Conservation (phyloP, 495 filamentous ascomycete species). For the Aspergillus taichungensis region DNA sequence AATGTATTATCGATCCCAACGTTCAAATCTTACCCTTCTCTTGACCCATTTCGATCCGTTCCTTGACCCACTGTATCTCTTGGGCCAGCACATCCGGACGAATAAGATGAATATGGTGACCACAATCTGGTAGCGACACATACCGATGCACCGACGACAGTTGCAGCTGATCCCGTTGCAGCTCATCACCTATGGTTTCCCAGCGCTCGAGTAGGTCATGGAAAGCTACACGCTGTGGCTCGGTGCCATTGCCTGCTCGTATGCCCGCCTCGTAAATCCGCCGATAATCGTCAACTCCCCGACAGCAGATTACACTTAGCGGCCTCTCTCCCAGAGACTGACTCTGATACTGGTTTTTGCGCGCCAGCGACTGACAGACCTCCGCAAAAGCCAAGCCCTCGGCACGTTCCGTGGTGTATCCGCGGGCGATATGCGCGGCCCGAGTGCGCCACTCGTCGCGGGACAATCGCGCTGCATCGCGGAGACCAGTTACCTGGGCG, state of each 20-base stretch:
- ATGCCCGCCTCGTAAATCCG: constrained; percentile 25
- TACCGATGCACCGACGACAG: constrained; percentile 28
- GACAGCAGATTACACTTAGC: constrained; percentile 31
- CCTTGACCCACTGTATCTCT: constrained; percentile 40
- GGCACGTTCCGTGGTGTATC: constrained; percentile 8
- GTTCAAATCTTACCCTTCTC: too few species aligned
- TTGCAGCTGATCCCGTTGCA: constrained; percentile 38
- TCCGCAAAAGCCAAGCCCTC: constrained; percentile 10
- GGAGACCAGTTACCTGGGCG: constrained; percentile 24
- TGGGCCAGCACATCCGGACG: constrained; percentile 38
- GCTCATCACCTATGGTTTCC: constrained; percentile 25
- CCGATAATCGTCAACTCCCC: constrained; percentile 21
- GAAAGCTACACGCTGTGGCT: constrained; percentile 19
- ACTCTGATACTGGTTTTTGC: constrained; percentile 25
- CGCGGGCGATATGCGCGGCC: constrained; percentile 26
- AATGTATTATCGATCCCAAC: too few species aligned
- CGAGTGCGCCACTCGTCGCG: constrained; percentile 28
- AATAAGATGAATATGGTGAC: constrained; percentile 41
- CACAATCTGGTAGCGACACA: constrained; percentile 34
- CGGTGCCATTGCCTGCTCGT: constrained; percentile 25
- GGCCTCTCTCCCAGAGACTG: constrained; percentile 24
- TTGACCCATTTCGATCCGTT: constrained; percentile 6
- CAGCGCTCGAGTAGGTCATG: constrained; percentile 25
- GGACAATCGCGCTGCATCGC: constrained; percentile 15
- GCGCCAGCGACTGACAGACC: constrained; percentile 18